Evolutionary conservation across 2,329 filamentous ascomycete species (phyloP).

Genomic region (Fusarium haematococcum): DNA sequence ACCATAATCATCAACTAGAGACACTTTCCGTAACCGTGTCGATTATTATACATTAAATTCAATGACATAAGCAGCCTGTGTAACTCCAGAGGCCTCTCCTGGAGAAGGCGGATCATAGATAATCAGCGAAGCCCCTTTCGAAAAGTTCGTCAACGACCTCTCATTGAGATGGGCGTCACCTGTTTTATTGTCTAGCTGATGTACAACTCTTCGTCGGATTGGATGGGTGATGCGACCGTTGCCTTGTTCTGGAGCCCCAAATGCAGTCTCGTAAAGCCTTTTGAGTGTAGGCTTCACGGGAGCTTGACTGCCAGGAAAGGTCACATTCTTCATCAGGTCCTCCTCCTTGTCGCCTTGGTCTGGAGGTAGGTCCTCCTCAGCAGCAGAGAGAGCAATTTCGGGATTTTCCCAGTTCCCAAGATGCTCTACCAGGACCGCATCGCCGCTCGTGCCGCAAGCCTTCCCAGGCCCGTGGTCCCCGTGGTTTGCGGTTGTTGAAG

Average conservation of each 20-base stretch:
- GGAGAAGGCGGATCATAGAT: neutral
- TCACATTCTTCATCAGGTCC: too few species aligned
- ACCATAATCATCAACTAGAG: neutral
- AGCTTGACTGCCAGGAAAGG: too few species aligned
- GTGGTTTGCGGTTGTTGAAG: neutral
- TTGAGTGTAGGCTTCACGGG: too few species aligned
- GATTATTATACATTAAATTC: too few species aligned
- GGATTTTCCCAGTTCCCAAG: too few species aligned
- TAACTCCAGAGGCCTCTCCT: neutral
- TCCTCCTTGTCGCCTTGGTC: neutral
- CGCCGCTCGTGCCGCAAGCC: too few species aligned
- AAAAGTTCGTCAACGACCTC: neutral
- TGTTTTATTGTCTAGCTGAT: neutral
- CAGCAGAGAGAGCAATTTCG: too few species aligned
- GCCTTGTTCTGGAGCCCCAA: too few species aligned
- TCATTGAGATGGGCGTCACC: neutral
- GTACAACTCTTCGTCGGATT: neutral
- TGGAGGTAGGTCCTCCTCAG: neutral
- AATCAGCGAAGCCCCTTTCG: neutral
- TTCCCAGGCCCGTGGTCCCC: neutral
- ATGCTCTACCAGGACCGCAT: too few species aligned
- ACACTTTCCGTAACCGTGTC: neutral
- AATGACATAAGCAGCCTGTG: neutral
- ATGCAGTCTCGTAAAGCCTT: too few species aligned
- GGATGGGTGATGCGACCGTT: neutral